A percentile compares a stretch with the other conserved stretches of the same genome.
Conservation (phyloP, 176 grass and related monocot genomes). For the Eleusine indica region DNA sequence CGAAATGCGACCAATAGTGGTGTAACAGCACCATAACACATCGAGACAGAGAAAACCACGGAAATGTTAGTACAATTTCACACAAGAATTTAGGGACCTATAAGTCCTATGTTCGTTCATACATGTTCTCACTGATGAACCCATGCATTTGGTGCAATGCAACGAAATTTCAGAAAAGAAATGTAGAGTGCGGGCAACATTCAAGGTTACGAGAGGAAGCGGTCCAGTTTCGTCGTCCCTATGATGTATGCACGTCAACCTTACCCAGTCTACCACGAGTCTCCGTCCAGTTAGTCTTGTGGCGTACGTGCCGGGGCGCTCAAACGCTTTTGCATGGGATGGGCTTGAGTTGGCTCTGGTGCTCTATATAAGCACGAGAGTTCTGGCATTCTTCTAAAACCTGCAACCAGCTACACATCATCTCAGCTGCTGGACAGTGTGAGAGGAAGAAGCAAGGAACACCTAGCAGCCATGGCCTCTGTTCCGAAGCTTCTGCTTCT, state of each 20-base stretch:
- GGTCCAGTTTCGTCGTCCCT: not conserved
- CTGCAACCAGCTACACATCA: not conserved
- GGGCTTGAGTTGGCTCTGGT: not conserved
- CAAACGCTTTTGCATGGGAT: not conserved
- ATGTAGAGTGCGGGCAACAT: not conserved
- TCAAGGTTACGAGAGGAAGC: not conserved
- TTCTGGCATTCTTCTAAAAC: not conserved
- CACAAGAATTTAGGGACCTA: not conserved
- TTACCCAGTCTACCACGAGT: slow-evolving; percentile 26
- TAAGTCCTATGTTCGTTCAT: not conserved
- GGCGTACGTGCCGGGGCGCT: slow-evolving; percentile 1
- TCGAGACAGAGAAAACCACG: not conserved
- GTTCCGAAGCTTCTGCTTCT: slow-evolving; percentile 25
- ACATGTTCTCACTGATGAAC: not conserved
- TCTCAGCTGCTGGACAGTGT: not conserved
- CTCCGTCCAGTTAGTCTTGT: not conserved
- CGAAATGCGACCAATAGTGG: not conserved
- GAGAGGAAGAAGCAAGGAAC: not conserved
- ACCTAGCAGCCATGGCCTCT: slow-evolving; percentile 30
- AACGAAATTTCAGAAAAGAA: not conserved
- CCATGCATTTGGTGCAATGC: not conserved
- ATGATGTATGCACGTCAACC: not conserved
- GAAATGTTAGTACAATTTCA: not conserved
- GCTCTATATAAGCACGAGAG: slow-evolving; percentile 21
- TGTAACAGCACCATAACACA: not conserved